Conservation (phyloP, 805 yeast species). For the Komagataella pseudopastoris region DNA sequence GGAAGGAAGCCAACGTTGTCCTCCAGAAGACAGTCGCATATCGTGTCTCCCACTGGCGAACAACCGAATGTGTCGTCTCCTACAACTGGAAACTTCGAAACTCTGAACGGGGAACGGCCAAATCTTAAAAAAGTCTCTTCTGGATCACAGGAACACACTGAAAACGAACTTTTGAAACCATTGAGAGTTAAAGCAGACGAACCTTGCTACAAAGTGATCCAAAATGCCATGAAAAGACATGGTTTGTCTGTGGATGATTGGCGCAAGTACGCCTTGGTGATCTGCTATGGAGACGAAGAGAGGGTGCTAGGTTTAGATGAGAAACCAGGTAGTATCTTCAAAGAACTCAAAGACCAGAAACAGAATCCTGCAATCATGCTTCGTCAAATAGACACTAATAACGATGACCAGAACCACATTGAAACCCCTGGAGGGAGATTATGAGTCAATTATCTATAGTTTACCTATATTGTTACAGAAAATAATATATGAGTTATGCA, state of each 20-base stretch:
- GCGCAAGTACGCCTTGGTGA: slow-evolving; percentile 78
- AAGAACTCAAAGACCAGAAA: slow-evolving; percentile 75
- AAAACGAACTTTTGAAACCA: slow-evolving; percentile 63
- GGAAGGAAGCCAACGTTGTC: neutral
- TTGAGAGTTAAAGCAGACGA: slow-evolving; percentile 81
- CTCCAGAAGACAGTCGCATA: slow-evolving; percentile 3
- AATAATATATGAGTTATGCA: neutral
- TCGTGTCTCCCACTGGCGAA: slow-evolving; percentile 3
- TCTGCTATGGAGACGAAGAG: slow-evolving; percentile 86
- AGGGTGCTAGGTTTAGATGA: slow-evolving; percentile 73
- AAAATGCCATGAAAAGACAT: slow-evolving; percentile 80
- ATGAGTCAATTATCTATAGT: slow-evolving; percentile 6
- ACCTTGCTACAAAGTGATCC: slow-evolving; percentile 78
- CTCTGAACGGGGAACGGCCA: slow-evolving; percentile 2
- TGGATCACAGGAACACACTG: slow-evolving; percentile 2
- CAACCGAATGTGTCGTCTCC: neutral
- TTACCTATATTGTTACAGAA: neutral
- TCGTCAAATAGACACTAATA: slow-evolving; percentile 43
- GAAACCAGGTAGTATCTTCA: slow-evolving; percentile 75
- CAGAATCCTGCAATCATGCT: slow-evolving; percentile 87
- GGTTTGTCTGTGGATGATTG: slow-evolving; percentile 68
- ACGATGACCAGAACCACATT: slow-evolving; percentile 14
- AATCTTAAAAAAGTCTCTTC: slow-evolving; percentile 4
- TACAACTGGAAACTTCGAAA: neutral
- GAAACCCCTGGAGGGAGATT: slow-evolving; percentile 30